phyloP scores from a whole-genome alignment of 163 green algal species.

The Chloromonas sp. region DNA sequence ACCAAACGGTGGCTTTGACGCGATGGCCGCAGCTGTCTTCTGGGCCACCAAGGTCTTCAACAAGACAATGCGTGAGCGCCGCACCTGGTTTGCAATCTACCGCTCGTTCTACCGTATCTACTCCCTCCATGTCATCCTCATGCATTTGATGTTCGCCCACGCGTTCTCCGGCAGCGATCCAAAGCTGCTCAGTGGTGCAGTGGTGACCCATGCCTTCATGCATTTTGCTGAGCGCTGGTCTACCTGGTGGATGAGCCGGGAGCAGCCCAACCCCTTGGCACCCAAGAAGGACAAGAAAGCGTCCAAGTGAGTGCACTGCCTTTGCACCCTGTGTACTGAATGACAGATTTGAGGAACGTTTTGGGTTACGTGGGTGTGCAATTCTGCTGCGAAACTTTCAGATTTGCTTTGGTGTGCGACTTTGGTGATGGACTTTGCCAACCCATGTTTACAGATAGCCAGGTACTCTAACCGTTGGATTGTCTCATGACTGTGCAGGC shows the following conservation, averaged over 20 bases:
- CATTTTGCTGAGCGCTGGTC: constrained; percentile 18
- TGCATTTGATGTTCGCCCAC: constrained; percentile 23
- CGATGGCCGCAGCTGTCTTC: constrained; percentile 12
- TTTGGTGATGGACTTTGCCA: too few relatives aligned
- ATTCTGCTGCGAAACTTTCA: too few relatives aligned
- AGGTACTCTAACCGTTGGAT: too few relatives aligned
- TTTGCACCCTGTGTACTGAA: too few relatives aligned
- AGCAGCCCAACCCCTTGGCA: not conserved
- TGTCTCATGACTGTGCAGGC: too few relatives aligned
- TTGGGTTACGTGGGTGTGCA: too few relatives aligned
- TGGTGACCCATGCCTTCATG: constrained; percentile 26
- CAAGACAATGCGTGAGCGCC: constrained; percentile 40
- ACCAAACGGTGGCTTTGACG: not conserved
- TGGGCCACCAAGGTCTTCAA: constrained; percentile 32
- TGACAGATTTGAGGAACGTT: too few relatives aligned
- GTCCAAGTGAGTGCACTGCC: too few relatives aligned
- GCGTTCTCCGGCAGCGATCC: constrained; percentile 3
- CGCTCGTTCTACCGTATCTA: constrained; percentile 40
- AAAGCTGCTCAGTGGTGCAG: constrained; percentile 10
- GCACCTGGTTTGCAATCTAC: constrained; percentile 23
- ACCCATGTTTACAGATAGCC: too few relatives aligned
- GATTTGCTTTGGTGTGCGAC: too few relatives aligned
- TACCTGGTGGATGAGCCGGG: constrained; percentile 25
- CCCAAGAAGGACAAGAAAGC: not conserved
- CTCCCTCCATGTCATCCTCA: constrained; percentile 25